Conservation (phyloP, 169 alveolate genomes). For the Eimeria acervulina region DNA sequence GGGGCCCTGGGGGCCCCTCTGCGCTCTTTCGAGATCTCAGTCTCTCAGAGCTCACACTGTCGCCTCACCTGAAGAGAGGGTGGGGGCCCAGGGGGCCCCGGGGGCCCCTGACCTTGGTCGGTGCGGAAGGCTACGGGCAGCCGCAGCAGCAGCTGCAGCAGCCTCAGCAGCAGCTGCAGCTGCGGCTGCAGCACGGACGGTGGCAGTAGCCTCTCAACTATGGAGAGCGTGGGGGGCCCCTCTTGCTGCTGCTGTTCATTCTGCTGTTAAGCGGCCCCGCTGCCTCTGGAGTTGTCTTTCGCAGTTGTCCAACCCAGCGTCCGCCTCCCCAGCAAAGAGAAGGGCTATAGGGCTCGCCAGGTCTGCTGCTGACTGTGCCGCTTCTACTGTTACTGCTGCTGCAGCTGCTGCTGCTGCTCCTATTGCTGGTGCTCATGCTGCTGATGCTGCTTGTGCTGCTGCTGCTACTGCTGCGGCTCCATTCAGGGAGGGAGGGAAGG, state of each 20-base stretch:
- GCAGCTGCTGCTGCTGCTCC: background rate
- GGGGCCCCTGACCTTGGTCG: background rate
- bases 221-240: background rate
- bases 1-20: background rate
- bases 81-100: background rate
- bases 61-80: background rate
- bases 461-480: constrained; percentile 26
- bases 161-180: constrained; percentile 8
- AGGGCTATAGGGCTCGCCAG: background rate
- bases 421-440: constrained; percentile 1
- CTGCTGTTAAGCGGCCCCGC: background rate
- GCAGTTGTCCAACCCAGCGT: background rate
- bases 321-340: background rate
- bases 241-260: background rate
- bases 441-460: background rate
- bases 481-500: background rate
- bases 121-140: background rate
- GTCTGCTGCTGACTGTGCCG: constrained; percentile 16
- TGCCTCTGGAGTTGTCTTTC: background rate
- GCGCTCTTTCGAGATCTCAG: background rate
- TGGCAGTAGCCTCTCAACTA: background rate
- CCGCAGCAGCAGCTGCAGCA: background rate
- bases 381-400: background rate
- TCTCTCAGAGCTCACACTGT: background rate
- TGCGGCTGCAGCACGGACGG: background rate